These are phyloP conservation scores for Plasmodium relictum DNA, from an alignment of 169 alveolate genomes.

Conservation along the genomic window DNA sequence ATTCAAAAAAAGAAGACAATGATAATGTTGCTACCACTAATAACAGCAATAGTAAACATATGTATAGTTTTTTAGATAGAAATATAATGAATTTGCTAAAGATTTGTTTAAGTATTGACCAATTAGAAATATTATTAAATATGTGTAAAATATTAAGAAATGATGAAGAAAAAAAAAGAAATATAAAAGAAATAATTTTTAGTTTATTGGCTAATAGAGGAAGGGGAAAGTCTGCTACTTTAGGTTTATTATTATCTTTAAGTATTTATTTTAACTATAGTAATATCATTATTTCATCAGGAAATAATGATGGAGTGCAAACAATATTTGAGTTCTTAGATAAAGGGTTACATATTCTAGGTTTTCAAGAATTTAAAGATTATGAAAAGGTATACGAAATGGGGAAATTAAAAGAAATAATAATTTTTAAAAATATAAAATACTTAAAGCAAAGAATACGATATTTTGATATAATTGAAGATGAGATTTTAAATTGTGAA, in stretches of 20 bases:
- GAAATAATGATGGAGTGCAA: slow-evolving; percentile 97
- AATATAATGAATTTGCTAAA: slow-evolving; percentile 28
- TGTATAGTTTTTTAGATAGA: slow-evolving; percentile 28
- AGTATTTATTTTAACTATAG: slow-evolving; percentile 93
- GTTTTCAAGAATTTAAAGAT: slow-evolving; percentile 93
- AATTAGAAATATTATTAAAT: slow-evolving; percentile 29
- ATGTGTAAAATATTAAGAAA: slow-evolving; percentile 69
- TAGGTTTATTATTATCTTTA: slow-evolving; percentile 96
- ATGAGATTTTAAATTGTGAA: slow-evolving; percentile 89
- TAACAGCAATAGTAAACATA: background rate
- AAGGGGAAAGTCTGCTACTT: slow-evolving; percentile 99
- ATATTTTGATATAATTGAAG: slow-evolving; percentile 62
- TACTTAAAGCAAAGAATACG: slow-evolving; percentile 79
- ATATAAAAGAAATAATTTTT: slow-evolving; percentile 55
- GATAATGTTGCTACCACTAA: background rate
- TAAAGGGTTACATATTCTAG: slow-evolving; percentile 94
- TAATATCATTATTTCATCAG: slow-evolving; percentile 98
- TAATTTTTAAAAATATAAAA: slow-evolving; percentile 68
- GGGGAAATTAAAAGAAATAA: slow-evolving; percentile 77
- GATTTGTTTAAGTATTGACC: slow-evolving; percentile 67
- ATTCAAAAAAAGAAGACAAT: background rate
- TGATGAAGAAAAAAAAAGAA: slow-evolving; percentile 56
- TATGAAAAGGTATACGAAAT: slow-evolving; percentile 86
- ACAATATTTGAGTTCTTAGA: slow-evolving; percentile 98
- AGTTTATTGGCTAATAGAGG: slow-evolving; percentile 98